Base-by-base conservation (phyloP, 2,329 filamentous ascomycete genomes). In the Pseudogymnoascus sp. region DNA sequence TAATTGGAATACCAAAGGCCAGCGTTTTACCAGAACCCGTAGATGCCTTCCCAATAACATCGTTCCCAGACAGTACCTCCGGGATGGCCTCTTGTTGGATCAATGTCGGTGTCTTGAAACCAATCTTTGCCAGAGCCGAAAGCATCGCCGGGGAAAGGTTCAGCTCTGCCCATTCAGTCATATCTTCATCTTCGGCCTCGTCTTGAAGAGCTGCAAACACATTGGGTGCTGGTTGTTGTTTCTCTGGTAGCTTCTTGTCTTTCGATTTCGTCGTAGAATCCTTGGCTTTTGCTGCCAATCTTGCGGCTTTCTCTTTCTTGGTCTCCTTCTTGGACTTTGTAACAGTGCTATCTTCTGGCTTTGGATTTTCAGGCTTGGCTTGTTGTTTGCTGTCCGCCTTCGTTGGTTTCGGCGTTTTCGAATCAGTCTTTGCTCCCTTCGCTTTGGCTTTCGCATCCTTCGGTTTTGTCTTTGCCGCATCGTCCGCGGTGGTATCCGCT, bases 1-100 rank as follows among this genome's bases (percentile, higher is more conserved):
- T 80, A 63, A 99, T 95, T 0, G 95, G 95, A 66, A 99, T 92
- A 1, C 89, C 91, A 75, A 96, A 99, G 0, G 95, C 93, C 50
- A 99, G 79, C 0, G 95, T 99, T 77, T 99, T 99, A 69, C 95
- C 95, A 13, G 95, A 97, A 68, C 95, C 95, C 0, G 95, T 99
- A 10, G 93, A 89, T 1, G 95, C 95, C 77, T 99, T 99, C 44
- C 95, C 95, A 67, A 99, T 89, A 15, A 97, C 88, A 75, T 99
- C 93, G 72, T 90, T 89, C 0, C 93, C 93, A 5, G 85, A 84
- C 19, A 93, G 74, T 53, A 97, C 90, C 62, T 90, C 83, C 0
- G 95, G 93, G 69, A 99, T 96, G 0, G 90, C 81, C 35, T 85
- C 81, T 19, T 81, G 77, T 74, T 99, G 95, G 64, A 99, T 96